phyloP scores from a whole-genome alignment of 495 filamentous ascomycete genomes.

The Penicillium macrosclerotiorum region DNA sequence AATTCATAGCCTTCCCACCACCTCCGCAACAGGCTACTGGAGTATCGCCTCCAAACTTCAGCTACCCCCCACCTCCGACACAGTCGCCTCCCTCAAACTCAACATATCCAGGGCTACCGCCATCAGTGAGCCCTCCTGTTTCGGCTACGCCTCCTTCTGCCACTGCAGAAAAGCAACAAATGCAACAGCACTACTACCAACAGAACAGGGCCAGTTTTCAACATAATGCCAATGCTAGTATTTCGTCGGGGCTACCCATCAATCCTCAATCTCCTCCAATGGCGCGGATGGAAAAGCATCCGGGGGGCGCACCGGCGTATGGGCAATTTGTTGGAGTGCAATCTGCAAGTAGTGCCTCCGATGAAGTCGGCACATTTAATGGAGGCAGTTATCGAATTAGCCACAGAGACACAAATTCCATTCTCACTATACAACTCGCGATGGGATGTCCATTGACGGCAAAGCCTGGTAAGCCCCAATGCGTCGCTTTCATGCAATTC shows the following conservation, averaged over 20 bases:
- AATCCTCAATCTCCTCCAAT: constrained; percentile 20
- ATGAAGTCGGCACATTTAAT: constrained; percentile 93
- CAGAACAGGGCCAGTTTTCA: constrained; percentile 2
- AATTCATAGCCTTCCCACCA: constrained; percentile 13
- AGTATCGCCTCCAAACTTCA: constrained; percentile 34
- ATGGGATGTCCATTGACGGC: constrained; percentile 80
- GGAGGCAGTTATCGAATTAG: constrained; percentile 92
- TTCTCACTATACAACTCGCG: constrained; percentile 85
- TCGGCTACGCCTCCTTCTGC: background rate
- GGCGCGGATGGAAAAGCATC: background rate
- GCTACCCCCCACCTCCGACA: constrained; percentile 38
- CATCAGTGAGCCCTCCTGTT: constrained; percentile 18
- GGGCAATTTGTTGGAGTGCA: constrained; percentile 59
- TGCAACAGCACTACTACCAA: constrained; percentile 2
- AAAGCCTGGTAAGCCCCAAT: constrained; percentile 64
- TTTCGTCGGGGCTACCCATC: no score
- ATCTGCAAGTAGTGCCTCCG: constrained; percentile 56
- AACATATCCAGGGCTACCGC: constrained; percentile 15
- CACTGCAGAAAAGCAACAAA: constrained; percentile 1
- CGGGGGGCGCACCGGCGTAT: no score
- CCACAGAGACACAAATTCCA: constrained; percentile 86
- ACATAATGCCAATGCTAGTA: constrained; percentile 8
- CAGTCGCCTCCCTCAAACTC: constrained; percentile 14
- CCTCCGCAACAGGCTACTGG: constrained; percentile 17
- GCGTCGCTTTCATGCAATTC: background rate